Base-by-base conservation (phyloP, 2,329 filamentous ascomycete genomes). In the Cytospora piceicola region DNA sequence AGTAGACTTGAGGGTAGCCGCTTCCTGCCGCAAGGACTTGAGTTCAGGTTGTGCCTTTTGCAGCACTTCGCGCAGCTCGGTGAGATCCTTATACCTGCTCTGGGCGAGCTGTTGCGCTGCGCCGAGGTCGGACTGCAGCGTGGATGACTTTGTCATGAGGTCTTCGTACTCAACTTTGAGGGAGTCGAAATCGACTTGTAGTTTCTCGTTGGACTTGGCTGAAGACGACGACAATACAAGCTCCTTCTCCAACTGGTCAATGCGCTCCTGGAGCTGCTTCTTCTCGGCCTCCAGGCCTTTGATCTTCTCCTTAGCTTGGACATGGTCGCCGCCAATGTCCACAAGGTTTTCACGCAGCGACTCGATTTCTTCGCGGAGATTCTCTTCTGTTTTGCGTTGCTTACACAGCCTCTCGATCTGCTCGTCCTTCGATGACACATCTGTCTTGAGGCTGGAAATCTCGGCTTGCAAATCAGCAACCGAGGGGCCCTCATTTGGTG, bases 41-140 rank as follows among this genome's bases (percentile, higher is more conserved):
- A 98, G 80, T 77, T 99, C 94, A 0, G 93, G 91, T 73, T 97
- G 94, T 0, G 91, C 86, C 75, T 95, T 96, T 70, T 93, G 89
- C 34, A 97, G 77, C 2, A 94, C 82, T 68, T 94, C 91, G 24
- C 90, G 86, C 55, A 97, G 80, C 32, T 96, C 91, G 0, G 89
- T 89, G 1, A 97, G 80, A 67, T 98, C 94, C 76, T 93, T 96
- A 81, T 93, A 98, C 34, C 95, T 85, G 20, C 87, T 90, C 67
- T 96, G 90, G 0, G 95, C 93, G 15, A 98, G 84, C 76, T 96
- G 88, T 75, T 97, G 89, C 0, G 94, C 90, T 2, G 93, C 93
- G 2, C 88, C 90, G 3, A 98, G 83, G 73, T 99, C 94, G 0
- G 90, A 92, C 73, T 96, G 89, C 22, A 97, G 77, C 0, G 85